Evolutionary conservation across 2,329 filamentous ascomycete genomes (phyloP).

Genomic region (Tricladium varicosporioides): DNA sequence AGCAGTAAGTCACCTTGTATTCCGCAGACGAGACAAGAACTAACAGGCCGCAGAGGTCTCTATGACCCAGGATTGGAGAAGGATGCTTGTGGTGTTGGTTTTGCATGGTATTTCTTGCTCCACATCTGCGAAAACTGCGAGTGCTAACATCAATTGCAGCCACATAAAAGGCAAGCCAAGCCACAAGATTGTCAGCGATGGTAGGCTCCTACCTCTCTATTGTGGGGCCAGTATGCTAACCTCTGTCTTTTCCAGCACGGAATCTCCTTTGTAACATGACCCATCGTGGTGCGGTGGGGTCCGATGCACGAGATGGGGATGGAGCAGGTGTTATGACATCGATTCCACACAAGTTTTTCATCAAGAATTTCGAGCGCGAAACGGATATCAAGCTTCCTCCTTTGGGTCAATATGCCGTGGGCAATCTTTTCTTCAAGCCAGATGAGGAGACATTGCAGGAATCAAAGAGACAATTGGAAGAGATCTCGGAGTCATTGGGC

Average conservation of each 20-base stretch:
- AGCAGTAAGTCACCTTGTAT: conserved; percentile 60
- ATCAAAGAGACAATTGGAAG: conserved; percentile 90
- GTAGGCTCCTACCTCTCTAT: conserved; percentile 44
- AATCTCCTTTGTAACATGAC: conserved; percentile 99
- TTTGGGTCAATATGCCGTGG: conserved; percentile 90
- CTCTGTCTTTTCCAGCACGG: conserved; percentile 57
- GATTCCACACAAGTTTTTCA: conserved; percentile 96
- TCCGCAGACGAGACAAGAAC: too few species aligned
- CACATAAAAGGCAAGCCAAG: conserved; percentile 96
- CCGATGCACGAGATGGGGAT: conserved; percentile 95
- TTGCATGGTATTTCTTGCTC: conserved; percentile 74
- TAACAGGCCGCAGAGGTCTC: conserved; percentile 58
- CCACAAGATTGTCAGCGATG: conserved; percentile 99
- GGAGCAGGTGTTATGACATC: conserved; percentile 99
- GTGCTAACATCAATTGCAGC: conserved; percentile 46
- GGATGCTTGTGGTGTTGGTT: conserved; percentile 99
- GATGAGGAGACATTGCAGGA: conserved; percentile 86
- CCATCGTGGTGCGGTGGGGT: conserved; percentile 96
- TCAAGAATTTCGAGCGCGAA: conserved; percentile 96
- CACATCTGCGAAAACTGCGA: neutral
- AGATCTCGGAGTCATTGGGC: conserved; percentile 83
- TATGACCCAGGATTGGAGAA: conserved; percentile 97
- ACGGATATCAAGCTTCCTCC: conserved; percentile 84
- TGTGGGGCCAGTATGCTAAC: conserved; percentile 33
- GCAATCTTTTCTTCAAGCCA: conserved; percentile 98